Evolutionary conservation across 805 yeast genomes (phyloP), one percentile per base, ranked within the genome.

Genomic region (Brettanomyces nanus): DNA sequence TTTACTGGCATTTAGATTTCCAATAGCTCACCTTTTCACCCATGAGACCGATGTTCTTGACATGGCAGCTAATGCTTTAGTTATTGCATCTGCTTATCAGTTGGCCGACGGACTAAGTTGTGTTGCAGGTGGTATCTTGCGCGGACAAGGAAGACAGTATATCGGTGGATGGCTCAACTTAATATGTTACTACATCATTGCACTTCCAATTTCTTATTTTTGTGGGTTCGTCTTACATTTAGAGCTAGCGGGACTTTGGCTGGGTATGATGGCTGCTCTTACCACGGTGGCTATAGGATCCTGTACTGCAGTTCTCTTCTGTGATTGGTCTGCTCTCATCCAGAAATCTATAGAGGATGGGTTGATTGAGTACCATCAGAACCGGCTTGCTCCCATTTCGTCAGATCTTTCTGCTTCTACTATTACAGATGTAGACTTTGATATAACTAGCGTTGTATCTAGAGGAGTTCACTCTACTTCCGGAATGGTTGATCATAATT

Each of bases 111-210:
- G 80, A 9, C 59, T 77, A 49, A 73, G 80, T 45, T 83, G 85
- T 13, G 76, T 80, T 35, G 73, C 83, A 1, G 87, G 85, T 13
- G 90, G 90, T 13, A 69, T 85, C 42, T 62, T 83, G 38, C 69
- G 92, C 53, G 90, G 90, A 5, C 89, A 81, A 60, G 90, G 90
- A 13, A 74, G 74, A 56, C 81, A 80, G 31, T 71, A 68, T 48
- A 69, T 78, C 27, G 81, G 82, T 1, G 81, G 82, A 2, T 66
- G 68, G 36, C 68, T 77, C 25, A 76, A 75, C 42, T 54, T 79
- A 44, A 41, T 74, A 25, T 63, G 80, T 5, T 79, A 78, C 54
- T 79, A 80, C 46, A 60, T 73, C 31, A 55, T 80, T 23, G 85
- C 85, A 10, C 59, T 80, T 14, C 87, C 87, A 4, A 56, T 76